A percentile compares a stretch with the other conserved stretches of the same genome.
Conservation (phyloP, 352 stramenopile species). For the Globisporangium irregulare region DNA sequence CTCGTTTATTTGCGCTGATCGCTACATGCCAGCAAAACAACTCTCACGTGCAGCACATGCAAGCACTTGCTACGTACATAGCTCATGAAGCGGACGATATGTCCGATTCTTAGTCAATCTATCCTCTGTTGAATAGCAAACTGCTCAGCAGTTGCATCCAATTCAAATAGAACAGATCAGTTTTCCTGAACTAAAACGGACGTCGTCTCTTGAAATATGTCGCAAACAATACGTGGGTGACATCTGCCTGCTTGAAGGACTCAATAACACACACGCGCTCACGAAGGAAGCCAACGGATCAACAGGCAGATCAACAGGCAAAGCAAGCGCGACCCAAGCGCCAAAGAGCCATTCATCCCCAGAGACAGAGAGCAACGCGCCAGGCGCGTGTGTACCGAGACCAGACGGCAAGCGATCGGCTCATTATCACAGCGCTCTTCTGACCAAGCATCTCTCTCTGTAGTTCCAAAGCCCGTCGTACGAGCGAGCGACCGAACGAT, state of each 20-base stretch:
- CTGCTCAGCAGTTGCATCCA: neutral
- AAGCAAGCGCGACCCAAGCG: neutral
- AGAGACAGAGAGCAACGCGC: neutral
- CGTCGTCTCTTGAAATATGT: neutral
- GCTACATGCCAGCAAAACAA: neutral
- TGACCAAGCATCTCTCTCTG: neutral
- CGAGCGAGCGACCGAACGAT: neutral
- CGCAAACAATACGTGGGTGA: constrained; percentile 2
- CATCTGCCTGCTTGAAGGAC: neutral
- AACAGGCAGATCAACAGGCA: neutral
- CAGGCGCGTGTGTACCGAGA: neutral
- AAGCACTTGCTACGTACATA: no score
- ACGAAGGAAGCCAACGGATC: neutral
- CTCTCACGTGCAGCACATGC: no score
- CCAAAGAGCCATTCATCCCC: constrained; percentile 6
- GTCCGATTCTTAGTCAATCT: neutral
- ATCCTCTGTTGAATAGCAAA: neutral
- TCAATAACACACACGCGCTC: neutral
- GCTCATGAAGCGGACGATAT: neutral
- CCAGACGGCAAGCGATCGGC: neutral
- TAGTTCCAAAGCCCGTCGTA: neutral
- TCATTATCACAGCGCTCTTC: neutral
- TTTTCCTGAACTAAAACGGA: neutral
- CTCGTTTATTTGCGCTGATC: neutral
- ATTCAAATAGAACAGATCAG: neutral